Conservation (phyloP, 768 basidiomycete genomes). For the Lentinula lateritia region DNA sequence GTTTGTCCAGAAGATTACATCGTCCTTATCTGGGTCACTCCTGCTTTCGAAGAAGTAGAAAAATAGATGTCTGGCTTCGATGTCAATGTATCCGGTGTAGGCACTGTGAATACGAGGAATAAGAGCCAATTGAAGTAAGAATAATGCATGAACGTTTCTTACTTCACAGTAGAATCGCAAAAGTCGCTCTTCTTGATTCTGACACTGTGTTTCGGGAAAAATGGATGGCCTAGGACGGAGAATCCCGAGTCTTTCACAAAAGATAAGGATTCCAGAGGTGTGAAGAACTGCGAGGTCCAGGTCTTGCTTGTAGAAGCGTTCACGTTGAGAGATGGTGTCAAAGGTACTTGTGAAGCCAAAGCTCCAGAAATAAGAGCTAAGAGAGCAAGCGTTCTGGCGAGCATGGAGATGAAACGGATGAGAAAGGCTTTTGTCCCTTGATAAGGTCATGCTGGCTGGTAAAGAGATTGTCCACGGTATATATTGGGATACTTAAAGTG, state of each 20-base stretch:
- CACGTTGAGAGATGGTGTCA: not conserved
- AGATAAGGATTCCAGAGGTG: slow-evolving; percentile 10
- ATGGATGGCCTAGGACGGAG: slow-evolving; percentile 38
- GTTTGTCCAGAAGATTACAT: slow-evolving; percentile 36
- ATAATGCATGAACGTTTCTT: slow-evolving; percentile 3
- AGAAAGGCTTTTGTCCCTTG: not conserved
- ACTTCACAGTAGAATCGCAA: slow-evolving; percentile 64
- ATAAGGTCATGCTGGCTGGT: not conserved
- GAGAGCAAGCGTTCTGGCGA: not conserved
- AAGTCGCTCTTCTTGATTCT: slow-evolving; percentile 58
- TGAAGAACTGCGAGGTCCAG: slow-evolving; percentile 4
- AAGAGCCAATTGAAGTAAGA: not conserved
- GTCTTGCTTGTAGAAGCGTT: not conserved
- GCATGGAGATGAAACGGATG: not conserved
- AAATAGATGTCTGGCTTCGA: slow-evolving; percentile 57
- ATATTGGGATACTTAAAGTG: too few species aligned
- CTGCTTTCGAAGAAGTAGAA: slow-evolving; percentile 80
- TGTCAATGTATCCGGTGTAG: slow-evolving; percentile 67
- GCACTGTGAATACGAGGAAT: slow-evolving; percentile 23
- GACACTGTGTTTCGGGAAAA: slow-evolving; percentile 47
- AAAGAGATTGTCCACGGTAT: not conserved
- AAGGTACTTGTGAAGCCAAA: not conserved
- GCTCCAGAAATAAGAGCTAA: not conserved
- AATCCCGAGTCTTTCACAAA: slow-evolving; percentile 17
- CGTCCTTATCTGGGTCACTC: slow-evolving; percentile 51